Conservation (phyloP, 805 yeast genomes). For the Hanseniaspora nectarophila region DNA sequence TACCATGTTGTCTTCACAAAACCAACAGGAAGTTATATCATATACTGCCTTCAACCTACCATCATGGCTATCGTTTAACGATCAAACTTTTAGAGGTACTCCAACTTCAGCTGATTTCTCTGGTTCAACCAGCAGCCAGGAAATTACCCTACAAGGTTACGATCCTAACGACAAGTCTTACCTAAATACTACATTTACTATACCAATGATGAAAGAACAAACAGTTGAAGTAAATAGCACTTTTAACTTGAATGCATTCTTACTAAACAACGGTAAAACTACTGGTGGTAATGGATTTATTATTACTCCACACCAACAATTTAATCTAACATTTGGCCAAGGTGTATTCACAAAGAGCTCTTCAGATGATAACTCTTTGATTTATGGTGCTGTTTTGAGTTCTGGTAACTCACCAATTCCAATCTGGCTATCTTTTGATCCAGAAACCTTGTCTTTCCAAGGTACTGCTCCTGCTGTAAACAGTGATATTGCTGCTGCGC, state of each 20-base stretch:
- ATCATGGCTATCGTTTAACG: constrained; percentile 66
- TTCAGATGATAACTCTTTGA: neutral
- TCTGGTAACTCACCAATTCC: constrained; percentile 77
- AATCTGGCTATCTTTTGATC: constrained; percentile 70
- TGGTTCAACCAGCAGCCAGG: constrained; percentile 28
- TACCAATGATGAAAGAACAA: constrained; percentile 45
- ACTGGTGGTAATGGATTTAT: constrained; percentile 68
- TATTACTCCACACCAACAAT: constrained; percentile 54
- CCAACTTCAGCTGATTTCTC: constrained; percentile 32
- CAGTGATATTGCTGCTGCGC: constrained; percentile 80
- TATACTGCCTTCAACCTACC: constrained; percentile 57
- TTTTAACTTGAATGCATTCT: constrained; percentile 34
- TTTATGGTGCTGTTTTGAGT: constrained; percentile 65
- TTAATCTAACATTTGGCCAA: constrained; percentile 52
- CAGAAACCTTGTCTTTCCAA: constrained; percentile 48
- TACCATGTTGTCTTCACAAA: constrained; percentile 40
- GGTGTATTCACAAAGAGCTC: constrained; percentile 32
- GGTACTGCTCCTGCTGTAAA: constrained; percentile 85
- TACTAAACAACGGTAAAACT: constrained; percentile 57
- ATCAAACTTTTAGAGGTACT: constrained; percentile 57
- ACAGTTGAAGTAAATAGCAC: constrained; percentile 31
- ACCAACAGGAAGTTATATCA: constrained; percentile 31
- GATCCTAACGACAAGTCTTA: constrained; percentile 43
- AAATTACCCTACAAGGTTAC: constrained; percentile 49
- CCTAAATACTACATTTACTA: constrained; percentile 39